A percentile compares a stretch with the other conserved stretches of the same genome.
phyloP scores from a whole-genome alignment of 2,329 filamentous ascomycete species.

The Exophiala bonariae region DNA sequence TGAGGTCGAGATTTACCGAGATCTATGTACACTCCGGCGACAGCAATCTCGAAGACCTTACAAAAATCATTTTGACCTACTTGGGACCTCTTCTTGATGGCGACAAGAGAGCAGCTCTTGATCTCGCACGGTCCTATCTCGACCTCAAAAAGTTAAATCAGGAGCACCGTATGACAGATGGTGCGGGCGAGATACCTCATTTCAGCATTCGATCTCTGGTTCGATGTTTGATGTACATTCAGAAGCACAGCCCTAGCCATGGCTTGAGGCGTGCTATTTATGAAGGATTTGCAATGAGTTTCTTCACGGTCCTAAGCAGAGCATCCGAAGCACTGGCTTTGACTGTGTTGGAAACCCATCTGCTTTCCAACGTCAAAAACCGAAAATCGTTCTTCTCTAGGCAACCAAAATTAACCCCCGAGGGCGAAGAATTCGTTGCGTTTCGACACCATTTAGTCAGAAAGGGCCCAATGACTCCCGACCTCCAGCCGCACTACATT shows the following conservation, averaged over 20 bases:
- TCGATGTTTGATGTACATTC: conserved; percentile 82
- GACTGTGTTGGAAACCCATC: conserved; percentile 76
- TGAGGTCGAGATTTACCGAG: conserved; percentile 92
- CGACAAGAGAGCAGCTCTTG: conserved; percentile 71
- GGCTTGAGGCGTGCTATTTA: conserved; percentile 82
- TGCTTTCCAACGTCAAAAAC: conserved; percentile 71
- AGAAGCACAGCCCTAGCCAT: conserved; percentile 79
- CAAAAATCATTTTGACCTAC: conserved; percentile 86
- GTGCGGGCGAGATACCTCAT: conserved; percentile 92
- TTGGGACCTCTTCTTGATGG: conserved; percentile 70
- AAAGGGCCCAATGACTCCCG: conserved; percentile 65
- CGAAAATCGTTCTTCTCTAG: conserved; percentile 73
- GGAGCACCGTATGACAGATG: conserved; percentile 85
- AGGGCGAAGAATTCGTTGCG: conserved; percentile 75
- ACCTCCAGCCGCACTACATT: conserved; percentile 86
- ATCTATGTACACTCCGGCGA: conserved; percentile 93
- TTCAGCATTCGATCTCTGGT: conserved; percentile 95
- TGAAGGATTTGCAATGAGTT: conserved; percentile 98
- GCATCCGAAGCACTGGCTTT: conserved; percentile 77
- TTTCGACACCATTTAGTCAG: conserved; percentile 92
- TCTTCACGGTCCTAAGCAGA: conserved; percentile 81
- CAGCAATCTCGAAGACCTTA: conserved; percentile 77
- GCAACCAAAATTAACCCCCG: conserved; percentile 72
- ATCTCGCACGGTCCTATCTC: conserved; percentile 84
- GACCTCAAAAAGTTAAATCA: conserved; percentile 80